A percentile compares a stretch with the other conserved stretches of the same genome.
Conservation (phyloP, 2,329 filamentous ascomycete species). For the Aspergillus intermedius region DNA sequence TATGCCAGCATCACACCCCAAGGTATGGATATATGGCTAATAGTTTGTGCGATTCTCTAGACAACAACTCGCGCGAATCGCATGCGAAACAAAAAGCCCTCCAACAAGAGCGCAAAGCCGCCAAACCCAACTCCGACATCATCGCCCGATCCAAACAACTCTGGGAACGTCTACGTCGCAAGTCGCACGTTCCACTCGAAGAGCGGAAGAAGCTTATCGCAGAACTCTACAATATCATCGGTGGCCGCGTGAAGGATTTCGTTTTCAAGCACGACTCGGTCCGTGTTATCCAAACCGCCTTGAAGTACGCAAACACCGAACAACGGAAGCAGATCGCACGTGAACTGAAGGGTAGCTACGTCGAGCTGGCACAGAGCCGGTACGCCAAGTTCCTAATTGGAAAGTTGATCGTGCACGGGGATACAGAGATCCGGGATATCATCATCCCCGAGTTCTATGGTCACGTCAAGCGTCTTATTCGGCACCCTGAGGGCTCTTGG, state of each 20-base stretch:
- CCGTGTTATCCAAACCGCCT: conserved; percentile 89
- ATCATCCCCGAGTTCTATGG: conserved; percentile 95
- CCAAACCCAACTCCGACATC: conserved; percentile 87
- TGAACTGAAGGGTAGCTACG: conserved; percentile 80
- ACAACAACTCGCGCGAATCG: conserved; percentile 72
- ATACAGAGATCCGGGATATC: conserved; percentile 76
- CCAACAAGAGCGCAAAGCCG: conserved; percentile 78
- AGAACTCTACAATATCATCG: conserved; percentile 87
- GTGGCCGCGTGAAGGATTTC: conserved; percentile 85
- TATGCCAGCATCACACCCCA: conserved; percentile 12
- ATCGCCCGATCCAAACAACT: conserved; percentile 89
- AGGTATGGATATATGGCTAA: neutral
- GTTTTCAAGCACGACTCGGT: conserved; percentile 98
- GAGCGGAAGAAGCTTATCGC: conserved; percentile 81
- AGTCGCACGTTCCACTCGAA: conserved; percentile 85
- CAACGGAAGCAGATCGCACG: conserved; percentile 80
- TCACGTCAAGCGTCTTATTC: conserved; percentile 84
- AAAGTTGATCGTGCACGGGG: conserved; percentile 89
- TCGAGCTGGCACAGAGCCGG: conserved; percentile 80
- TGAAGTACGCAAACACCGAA: conserved; percentile 85
- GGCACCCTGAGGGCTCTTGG: conserved; percentile 94
- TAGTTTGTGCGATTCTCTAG: conserved; percentile 28
- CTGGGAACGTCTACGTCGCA: conserved; percentile 87
- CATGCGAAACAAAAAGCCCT: conserved; percentile 90
- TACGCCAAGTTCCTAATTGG: conserved; percentile 97